Conservation (phyloP, 1,284 basidiomycete genomes). For the Melampsora larici-populina region DNA sequence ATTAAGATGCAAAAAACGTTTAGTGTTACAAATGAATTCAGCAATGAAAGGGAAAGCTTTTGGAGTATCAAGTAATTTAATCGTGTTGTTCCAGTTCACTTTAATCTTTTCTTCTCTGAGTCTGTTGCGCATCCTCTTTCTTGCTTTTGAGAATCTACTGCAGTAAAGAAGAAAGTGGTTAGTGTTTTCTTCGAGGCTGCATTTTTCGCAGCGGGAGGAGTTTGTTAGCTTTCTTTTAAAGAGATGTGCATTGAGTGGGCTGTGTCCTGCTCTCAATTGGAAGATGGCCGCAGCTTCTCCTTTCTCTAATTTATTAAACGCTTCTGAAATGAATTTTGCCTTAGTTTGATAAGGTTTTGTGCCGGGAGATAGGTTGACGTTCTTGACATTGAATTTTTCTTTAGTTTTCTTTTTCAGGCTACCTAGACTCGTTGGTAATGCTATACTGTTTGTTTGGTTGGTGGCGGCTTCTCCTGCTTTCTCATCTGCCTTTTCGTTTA, state of each 20-base stretch:
- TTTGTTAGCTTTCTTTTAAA: neutral
- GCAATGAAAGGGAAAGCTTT: neutral
- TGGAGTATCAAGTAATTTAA: neutral
- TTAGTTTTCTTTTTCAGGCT: neutral
- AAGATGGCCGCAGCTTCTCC: neutral
- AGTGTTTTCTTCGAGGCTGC: neutral
- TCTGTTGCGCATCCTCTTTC: neutral
- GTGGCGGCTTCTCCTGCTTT: neutral
- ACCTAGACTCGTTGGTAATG: neutral
- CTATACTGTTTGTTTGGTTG: neutral
- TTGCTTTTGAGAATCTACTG: neutral
- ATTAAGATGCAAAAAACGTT: no score
- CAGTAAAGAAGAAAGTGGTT: neutral
- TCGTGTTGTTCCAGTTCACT: neutral
- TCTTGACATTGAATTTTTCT: neutral
- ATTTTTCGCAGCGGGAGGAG: neutral
- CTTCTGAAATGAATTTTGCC: neutral
- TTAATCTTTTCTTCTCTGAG: neutral
- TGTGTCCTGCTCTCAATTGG: constrained; percentile 9
- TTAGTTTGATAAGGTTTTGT: neutral
- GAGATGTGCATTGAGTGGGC: constrained; percentile 5
- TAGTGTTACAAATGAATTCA: neutral
- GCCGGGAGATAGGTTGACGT: neutral
- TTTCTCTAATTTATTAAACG: neutral
- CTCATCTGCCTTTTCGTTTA: neutral